A percentile compares a stretch with the other conserved stretches of the same genome.
Conservation (phyloP, 108 stramenopile genomes). For the Epithemia pelagica region DNA sequence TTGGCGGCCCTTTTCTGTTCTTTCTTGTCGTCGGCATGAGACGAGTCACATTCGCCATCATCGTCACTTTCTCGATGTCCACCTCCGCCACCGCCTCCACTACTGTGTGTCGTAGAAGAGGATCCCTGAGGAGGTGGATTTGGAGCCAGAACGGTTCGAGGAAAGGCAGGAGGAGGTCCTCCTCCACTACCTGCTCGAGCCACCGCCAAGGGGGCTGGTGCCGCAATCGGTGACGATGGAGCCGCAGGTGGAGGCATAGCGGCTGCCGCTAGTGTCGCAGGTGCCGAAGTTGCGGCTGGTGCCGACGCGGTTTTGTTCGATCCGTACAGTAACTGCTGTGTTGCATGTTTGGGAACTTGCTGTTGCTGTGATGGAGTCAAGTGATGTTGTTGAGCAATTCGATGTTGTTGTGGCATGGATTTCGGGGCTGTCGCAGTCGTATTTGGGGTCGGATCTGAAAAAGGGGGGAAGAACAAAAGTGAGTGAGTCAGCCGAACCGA, state of each 20-base stretch:
- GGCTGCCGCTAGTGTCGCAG: neutral
- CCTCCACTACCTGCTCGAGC: neutral
- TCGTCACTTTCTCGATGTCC: neutral
- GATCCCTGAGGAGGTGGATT: neutral
- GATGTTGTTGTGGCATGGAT: neutral
- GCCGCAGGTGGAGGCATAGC: neutral
- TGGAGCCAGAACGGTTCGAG: neutral
- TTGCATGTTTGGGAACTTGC: neutral
- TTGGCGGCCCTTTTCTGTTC: constrained; percentile 74
- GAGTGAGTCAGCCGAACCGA: neutral
- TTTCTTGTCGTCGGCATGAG: constrained; percentile 53
- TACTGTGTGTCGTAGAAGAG: neutral
- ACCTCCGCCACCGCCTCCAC: neutral
- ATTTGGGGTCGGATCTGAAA: neutral
- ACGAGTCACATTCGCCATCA: neutral
- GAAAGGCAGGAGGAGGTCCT: neutral
- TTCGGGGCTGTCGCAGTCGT: neutral
- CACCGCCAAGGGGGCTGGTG: neutral
- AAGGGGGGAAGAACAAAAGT: neutral
- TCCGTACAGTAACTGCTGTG: neutral
- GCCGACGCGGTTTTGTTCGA: too few relatives aligned
- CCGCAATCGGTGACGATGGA: neutral
- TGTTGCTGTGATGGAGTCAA: neutral
- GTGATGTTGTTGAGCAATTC: neutral
- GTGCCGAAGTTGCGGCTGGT: neutral